These are phyloP conservation scores for Fusarium oligoseptatum DNA, from an alignment of 2,329 filamentous ascomycete species.

Conservation along the genomic window DNA sequence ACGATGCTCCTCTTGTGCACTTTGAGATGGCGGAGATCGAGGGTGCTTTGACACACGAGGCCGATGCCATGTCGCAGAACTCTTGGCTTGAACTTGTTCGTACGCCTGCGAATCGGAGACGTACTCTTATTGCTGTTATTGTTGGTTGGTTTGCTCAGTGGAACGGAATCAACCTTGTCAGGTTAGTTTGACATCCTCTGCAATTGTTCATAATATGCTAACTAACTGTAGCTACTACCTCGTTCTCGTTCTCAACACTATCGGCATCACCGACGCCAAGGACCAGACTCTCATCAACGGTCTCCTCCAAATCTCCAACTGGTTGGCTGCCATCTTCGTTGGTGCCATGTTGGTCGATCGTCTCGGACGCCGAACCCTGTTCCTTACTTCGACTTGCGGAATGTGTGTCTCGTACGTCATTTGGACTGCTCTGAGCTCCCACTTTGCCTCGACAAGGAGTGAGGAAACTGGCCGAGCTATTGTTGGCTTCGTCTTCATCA, in stretches of 20 bases:
- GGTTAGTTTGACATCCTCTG: not conserved
- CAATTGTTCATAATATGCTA: not conserved
- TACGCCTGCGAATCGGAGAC: constrained; percentile 51
- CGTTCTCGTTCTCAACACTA: constrained; percentile 54
- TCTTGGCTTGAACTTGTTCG: constrained; percentile 55
- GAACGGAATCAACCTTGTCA: constrained; percentile 40
- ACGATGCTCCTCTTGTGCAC: constrained; percentile 54
- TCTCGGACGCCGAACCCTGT: constrained; percentile 56
- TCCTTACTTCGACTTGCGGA: constrained; percentile 53
- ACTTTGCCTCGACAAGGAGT: constrained; percentile 34
- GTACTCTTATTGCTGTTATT: constrained; percentile 37
- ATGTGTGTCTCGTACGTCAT: constrained; percentile 54
- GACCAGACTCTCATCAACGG: constrained; percentile 50
- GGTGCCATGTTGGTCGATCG: constrained; percentile 56
- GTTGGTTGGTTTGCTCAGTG: constrained; percentile 40
- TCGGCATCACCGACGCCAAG: constrained; percentile 55
- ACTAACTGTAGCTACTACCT: constrained; percentile 50
- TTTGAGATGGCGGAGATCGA: constrained; percentile 59
- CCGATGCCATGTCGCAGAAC: constrained; percentile 51
- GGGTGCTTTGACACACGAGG: constrained; percentile 49
- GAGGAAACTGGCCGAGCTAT: constrained; percentile 46
- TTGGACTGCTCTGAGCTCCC: constrained; percentile 47
- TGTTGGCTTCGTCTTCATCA: constrained; percentile 56
- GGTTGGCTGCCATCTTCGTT: constrained; percentile 53
- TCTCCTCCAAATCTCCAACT: constrained; percentile 53